phyloP scores from a whole-genome alignment of 345 rosid genomes.

The Linum trigynum region DNA sequence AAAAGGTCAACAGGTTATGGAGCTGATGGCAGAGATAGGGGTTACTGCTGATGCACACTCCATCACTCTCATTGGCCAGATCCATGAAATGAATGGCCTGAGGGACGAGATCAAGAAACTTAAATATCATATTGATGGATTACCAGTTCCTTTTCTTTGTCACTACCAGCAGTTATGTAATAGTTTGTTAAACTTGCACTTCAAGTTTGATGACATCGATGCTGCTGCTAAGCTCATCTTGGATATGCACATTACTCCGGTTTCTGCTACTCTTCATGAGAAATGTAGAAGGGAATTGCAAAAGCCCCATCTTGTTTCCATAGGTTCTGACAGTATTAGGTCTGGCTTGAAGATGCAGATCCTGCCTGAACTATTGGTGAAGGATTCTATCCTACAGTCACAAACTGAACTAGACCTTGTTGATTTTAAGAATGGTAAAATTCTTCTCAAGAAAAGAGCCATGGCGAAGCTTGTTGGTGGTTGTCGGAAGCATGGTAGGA shows the following conservation, averaged over 20 bases:
- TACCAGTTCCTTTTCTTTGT: conserved; percentile 33
- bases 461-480: conserved; percentile 56
- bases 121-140: conserved; percentile 40
- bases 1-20: conserved; percentile 64
- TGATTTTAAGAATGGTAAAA: conserved; percentile 36
- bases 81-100: conserved; percentile 68
- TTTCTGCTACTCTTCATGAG: conserved; percentile 13
- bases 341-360: conserved; percentile 51
- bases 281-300: conserved; percentile 15
- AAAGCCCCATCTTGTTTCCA: conserved; percentile 43
- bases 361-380: conserved; percentile 41
- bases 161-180: conserved; percentile 52
- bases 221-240: conserved; percentile 52
- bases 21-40: conserved; percentile 48
- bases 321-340: conserved; percentile 61
- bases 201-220: conserved; percentile 60
- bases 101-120: conserved; percentile 67
- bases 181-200: conserved; percentile 58
- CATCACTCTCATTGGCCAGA: conserved; percentile 39
- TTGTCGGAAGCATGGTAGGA: conserved; percentile 40
- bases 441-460: conserved; percentile 39
- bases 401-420: conserved; percentile 36
- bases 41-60: conserved; percentile 71
- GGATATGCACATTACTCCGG: conserved; percentile 31
- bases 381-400: conserved; percentile 33